Evolutionary conservation across 108 stramenopile genomes (phyloP).

Genomic region (Phaeodactylum tricornutum): DNA sequence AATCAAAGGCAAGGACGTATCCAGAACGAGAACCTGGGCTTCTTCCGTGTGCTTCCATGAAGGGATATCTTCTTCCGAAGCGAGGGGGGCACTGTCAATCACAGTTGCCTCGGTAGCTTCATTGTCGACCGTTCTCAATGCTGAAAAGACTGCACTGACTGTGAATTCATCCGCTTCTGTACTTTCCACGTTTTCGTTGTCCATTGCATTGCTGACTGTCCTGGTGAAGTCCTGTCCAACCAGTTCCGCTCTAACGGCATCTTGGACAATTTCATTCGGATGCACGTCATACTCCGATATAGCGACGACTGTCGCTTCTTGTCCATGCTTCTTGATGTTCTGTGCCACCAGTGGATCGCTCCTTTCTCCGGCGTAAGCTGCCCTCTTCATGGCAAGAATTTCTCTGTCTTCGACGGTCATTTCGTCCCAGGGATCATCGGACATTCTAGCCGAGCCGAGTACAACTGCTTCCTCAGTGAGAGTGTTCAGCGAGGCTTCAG

Average conservation of each 20-base stretch:
- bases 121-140: not conserved
- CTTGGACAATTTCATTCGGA: slow-evolving; percentile 11
- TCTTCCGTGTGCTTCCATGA: not conserved
- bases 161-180: not conserved
- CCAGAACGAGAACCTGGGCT: too few relatives aligned
- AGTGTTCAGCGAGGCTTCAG: too few relatives aligned
- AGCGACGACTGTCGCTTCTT: slow-evolving; percentile 21
- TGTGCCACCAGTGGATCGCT: too few relatives aligned
- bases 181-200: not conserved
- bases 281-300: slow-evolving; percentile 20
- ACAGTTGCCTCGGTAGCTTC: slow-evolving; percentile 20
- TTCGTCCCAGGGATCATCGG: too few relatives aligned
- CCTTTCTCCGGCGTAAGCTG: too few relatives aligned
- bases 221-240: slow-evolving; percentile 12
- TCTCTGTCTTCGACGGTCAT: too few relatives aligned
- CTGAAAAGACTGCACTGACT: slow-evolving; percentile 4
- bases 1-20: not conserved
- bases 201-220: slow-evolving; percentile 4
- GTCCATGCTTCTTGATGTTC: too few relatives aligned
- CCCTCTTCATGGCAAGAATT: too few relatives aligned
- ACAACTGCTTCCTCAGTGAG: too few relatives aligned
- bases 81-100: slow-evolving; percentile 26
- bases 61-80: not conserved
- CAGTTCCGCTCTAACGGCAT: slow-evolving; percentile 23
- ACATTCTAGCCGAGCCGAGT: too few relatives aligned